A percentile compares a stretch with the other conserved stretches of the same genome.
Conservation (phyloP, 1,139 yeast species). For the Kazachstania sp. region DNA sequence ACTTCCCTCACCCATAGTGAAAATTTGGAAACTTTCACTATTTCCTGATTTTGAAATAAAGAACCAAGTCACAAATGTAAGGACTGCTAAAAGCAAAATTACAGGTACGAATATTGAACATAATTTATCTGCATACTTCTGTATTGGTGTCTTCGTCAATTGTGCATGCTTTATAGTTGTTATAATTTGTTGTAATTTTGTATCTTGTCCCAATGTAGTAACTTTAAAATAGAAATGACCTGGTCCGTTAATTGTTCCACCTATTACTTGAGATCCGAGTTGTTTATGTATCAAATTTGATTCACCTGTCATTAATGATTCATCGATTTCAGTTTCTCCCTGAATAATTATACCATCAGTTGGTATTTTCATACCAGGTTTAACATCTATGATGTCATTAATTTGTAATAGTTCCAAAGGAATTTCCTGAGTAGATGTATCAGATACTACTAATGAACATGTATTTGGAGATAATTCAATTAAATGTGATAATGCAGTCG, state of each 20-base stretch:
- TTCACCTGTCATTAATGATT: conserved; percentile 87
- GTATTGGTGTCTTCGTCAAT: conserved; percentile 81
- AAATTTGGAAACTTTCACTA: conserved; percentile 38
- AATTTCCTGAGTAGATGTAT: conserved; percentile 30
- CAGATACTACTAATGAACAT: conserved; percentile 48
- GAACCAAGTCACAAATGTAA: conserved; percentile 69
- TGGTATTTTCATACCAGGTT: conserved; percentile 84
- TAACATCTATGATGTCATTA: conserved; percentile 65
- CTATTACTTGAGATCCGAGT: conserved; percentile 59
- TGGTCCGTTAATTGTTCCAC: conserved; percentile 84
- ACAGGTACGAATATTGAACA: conserved; percentile 83
- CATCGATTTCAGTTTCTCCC: conserved; percentile 81
- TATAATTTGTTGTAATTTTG: conserved; percentile 82
- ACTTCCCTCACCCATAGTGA: neutral
- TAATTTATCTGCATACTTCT: conserved; percentile 73
- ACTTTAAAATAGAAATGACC: conserved; percentile 66
- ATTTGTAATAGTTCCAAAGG: conserved; percentile 70
- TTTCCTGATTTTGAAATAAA: conserved; percentile 29
- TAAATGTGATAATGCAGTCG: conserved; percentile 74
- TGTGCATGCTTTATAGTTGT: conserved; percentile 84
- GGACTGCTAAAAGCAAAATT: conserved; percentile 50
- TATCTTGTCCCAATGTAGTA: conserved; percentile 65
- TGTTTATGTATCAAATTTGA: conserved; percentile 61
- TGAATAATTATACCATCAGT: conserved; percentile 77
- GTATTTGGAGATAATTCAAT: conserved; percentile 73